A percentile compares a stretch with the other conserved stretches of the same genome.
These are phyloP conservation scores for Trypanosoma scelopori DNA, from an alignment of 208 protist species.

Conservation along the genomic window DNA sequence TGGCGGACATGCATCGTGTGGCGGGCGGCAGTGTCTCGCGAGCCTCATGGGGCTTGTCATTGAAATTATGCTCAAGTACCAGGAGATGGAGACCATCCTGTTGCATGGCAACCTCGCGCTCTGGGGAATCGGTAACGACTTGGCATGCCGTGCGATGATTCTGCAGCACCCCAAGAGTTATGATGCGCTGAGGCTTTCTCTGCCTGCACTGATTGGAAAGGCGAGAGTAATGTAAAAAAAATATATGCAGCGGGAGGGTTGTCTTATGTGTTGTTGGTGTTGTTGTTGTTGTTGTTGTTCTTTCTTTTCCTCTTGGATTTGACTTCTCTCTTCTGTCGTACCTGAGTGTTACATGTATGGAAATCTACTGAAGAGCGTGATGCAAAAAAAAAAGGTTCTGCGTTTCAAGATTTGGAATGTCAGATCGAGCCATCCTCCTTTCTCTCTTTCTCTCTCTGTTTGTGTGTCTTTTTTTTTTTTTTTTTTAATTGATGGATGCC, in stretches of 20 bases:
- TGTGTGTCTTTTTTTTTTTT: neutral
- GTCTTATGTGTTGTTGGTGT: neutral
- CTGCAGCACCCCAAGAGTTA: slow-evolving; percentile 63
- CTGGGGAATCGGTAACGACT: slow-evolving; percentile 84
- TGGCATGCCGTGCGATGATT: slow-evolving; percentile 59
- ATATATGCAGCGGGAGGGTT: neutral
- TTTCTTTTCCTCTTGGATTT: too few species aligned
- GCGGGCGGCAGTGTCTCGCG: slow-evolving; percentile 32
- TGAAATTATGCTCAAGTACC: slow-evolving; percentile 76
- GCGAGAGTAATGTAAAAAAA: slow-evolving; percentile 18
- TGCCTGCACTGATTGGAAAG: slow-evolving; percentile 50
- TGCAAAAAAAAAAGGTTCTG: too few species aligned
- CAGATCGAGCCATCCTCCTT: too few species aligned
- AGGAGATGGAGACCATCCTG: slow-evolving; percentile 68
- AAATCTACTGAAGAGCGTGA: too few species aligned
- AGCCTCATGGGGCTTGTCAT: slow-evolving; percentile 69
- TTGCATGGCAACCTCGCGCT: slow-evolving; percentile 70
- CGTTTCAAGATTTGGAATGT: too few species aligned
- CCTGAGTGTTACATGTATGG: too few species aligned
- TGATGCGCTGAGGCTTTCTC: slow-evolving; percentile 66
- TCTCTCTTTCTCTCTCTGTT: too few species aligned
- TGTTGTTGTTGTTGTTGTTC: neutral
- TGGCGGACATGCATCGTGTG: slow-evolving; percentile 20
- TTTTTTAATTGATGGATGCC: too few species aligned
- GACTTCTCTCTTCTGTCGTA: too few species aligned